phyloP scores from a whole-genome alignment of 2,329 filamentous ascomycete genomes.

The Penicillium sp. region DNA sequence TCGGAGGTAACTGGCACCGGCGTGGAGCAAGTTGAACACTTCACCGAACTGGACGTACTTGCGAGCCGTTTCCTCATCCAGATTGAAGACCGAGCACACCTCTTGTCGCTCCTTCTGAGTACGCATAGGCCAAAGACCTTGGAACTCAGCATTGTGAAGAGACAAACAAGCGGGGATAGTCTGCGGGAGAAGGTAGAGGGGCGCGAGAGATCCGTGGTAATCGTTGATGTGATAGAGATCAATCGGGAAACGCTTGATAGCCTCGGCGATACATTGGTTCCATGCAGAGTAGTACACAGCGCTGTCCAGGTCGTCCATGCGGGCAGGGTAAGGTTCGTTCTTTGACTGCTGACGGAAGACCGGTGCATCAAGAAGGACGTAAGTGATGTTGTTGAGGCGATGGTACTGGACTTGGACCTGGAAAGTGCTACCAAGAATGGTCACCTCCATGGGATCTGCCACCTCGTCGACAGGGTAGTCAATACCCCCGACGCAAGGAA shows the following conservation, averaged over 20 bases:
- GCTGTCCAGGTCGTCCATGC: slow-evolving; percentile 64
- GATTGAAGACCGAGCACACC: slow-evolving; percentile 60
- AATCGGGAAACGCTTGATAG: slow-evolving; percentile 57
- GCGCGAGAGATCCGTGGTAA: slow-evolving; percentile 59
- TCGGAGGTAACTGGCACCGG: slow-evolving; percentile 60
- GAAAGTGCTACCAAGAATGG: slow-evolving; percentile 55
- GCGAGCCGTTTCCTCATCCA: slow-evolving; percentile 52
- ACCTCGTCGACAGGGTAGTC: slow-evolving; percentile 56
- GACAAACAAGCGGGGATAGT: slow-evolving; percentile 58
- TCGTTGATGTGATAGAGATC: slow-evolving; percentile 63
- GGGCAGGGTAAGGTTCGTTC: slow-evolving; percentile 58
- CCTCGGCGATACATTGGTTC: slow-evolving; percentile 63
- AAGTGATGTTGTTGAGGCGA: slow-evolving; percentile 59
- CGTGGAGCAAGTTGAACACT: slow-evolving; percentile 63
- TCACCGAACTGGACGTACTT: slow-evolving; percentile 63
- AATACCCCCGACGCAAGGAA: slow-evolving; percentile 58
- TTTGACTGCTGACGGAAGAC: slow-evolving; percentile 61
- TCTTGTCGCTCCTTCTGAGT: slow-evolving; percentile 56
- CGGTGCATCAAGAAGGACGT: slow-evolving; percentile 60
- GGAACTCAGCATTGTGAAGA: slow-evolving; percentile 66
- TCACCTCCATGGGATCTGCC: slow-evolving; percentile 57
- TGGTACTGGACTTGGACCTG: slow-evolving; percentile 61
- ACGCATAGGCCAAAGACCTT: slow-evolving; percentile 63
- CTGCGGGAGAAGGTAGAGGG: slow-evolving; percentile 57
- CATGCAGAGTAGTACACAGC: slow-evolving; percentile 64